Evolutionary conservation across 2,329 filamentous ascomycete species (phyloP).

Genomic region (Lasiodiplodia hormozganensis): DNA sequence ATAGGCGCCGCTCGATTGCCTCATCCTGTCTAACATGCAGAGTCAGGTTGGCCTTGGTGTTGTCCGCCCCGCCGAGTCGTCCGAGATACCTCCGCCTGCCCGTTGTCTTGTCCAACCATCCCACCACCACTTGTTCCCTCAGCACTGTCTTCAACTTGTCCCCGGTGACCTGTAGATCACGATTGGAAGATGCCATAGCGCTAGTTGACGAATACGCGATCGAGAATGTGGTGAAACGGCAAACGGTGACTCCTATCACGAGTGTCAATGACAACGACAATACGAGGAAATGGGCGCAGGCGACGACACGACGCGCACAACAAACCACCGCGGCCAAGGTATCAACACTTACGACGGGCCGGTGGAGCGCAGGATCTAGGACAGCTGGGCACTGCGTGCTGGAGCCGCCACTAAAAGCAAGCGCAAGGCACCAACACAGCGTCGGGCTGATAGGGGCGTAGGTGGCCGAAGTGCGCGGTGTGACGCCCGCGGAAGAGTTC

Average conservation of each 20-base stretch:
- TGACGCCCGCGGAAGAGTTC: background rate
- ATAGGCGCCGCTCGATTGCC: background rate
- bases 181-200: no score
- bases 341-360: background rate
- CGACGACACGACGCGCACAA: background rate
- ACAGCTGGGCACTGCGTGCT: background rate
- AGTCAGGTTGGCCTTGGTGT: background rate
- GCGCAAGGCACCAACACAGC: slow-evolving; percentile 7
- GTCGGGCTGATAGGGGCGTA: slow-evolving; percentile 1
- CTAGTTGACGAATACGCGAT: no score
- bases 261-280: background rate
- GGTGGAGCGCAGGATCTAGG: background rate
- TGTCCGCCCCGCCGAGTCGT: background rate
- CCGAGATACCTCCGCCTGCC: background rate
- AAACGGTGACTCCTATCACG: no score
- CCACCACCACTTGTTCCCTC: background rate
- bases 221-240: no score
- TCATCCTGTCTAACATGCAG: no score
- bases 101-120: background rate
- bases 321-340: background rate
- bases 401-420: background rate
- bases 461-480: background rate
- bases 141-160: background rate
- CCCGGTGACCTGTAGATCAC: background rate
- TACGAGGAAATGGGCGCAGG: background rate